Evolutionary conservation across 140 eudicot species (phyloP).

Genomic region (Bidens hawaiensis): DNA sequence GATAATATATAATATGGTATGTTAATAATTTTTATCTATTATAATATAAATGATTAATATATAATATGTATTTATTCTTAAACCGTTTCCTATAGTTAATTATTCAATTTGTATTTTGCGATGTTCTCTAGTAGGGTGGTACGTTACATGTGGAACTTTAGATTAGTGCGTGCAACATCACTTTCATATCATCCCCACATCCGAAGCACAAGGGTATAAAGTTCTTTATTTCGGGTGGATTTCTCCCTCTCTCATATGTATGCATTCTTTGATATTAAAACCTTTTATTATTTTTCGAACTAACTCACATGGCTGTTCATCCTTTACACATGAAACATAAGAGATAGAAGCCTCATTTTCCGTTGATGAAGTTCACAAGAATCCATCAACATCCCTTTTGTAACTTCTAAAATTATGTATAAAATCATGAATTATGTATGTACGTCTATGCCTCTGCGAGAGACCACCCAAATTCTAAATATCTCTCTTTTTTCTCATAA

Average conservation of each 20-base stretch:
- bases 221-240: no score
- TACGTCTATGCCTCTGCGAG: slow-evolving; percentile 33
- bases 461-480: slow-evolving; percentile 27
- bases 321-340: slow-evolving; percentile 2
- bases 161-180: slow-evolving; percentile 25
- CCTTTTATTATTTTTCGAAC: no score
- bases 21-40: no score
- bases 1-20: no score
- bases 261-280: no score
- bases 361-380: no score
- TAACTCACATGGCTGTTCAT: no score
- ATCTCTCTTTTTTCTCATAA: slow-evolving; percentile 17
- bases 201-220: slow-evolving; percentile 13
- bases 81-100: neutral
- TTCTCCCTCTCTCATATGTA: slow-evolving; percentile 2
- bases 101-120: slow-evolving; percentile 7
- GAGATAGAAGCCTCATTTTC: neutral
- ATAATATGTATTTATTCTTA: no score
- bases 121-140: slow-evolving; percentile 18
- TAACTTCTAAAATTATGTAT: slow-evolving; percentile 40
- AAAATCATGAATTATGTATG: slow-evolving; percentile 50
- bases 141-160: slow-evolving; percentile 25
- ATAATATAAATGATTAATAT: no score
- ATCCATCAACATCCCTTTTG: slow-evolving; percentile 42
- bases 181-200: slow-evolving; percentile 20